Evolutionary conservation across 1,139 yeast genomes (phyloP).

Genomic region (Citeromyces hawaiiensis): DNA sequence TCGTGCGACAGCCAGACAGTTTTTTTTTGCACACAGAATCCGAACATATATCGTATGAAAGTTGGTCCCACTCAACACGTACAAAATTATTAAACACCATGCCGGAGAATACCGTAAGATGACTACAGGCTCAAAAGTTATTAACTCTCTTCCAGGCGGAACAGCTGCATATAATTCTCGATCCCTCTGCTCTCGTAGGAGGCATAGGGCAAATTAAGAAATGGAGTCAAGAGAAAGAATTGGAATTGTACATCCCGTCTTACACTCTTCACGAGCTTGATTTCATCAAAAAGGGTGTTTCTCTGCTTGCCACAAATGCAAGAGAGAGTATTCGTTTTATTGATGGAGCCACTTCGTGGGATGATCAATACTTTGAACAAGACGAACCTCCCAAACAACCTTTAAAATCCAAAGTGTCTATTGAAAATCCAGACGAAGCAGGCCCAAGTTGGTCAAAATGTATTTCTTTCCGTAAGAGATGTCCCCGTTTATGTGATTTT

Average conservation of each 20-base stretch:
- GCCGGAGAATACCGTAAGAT: constrained; percentile 1
- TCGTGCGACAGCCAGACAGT: not conserved
- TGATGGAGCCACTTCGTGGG: constrained; percentile 24
- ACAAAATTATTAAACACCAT: not conserved
- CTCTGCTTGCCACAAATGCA: constrained; percentile 41
- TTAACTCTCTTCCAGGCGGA: not conserved
- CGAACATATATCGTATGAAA: not conserved
- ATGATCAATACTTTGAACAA: constrained; percentile 6
- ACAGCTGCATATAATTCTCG: constrained; percentile 28
- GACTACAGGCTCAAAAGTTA: not conserved
- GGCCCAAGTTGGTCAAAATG: constrained; percentile 40
- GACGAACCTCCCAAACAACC: constrained; percentile 3
- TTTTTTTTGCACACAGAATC: not conserved
- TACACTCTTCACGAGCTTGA: constrained; percentile 48
- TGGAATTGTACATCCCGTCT: constrained; percentile 28
- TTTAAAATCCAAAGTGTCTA: constrained; percentile 2
- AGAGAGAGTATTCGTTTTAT: constrained; percentile 42
- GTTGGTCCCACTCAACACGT: not conserved
- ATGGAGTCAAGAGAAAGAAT: constrained; percentile 30
- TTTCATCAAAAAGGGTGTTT: constrained; percentile 36
- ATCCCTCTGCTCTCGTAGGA: constrained; percentile 43
- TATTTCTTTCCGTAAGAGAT: constrained; percentile 24
- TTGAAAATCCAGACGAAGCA: constrained; percentile 19
- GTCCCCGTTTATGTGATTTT: constrained; percentile 33
- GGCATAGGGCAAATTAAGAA: constrained; percentile 47